Conservation (phyloP, 805 yeast genomes). For the Saturnispora kantuleensis region DNA sequence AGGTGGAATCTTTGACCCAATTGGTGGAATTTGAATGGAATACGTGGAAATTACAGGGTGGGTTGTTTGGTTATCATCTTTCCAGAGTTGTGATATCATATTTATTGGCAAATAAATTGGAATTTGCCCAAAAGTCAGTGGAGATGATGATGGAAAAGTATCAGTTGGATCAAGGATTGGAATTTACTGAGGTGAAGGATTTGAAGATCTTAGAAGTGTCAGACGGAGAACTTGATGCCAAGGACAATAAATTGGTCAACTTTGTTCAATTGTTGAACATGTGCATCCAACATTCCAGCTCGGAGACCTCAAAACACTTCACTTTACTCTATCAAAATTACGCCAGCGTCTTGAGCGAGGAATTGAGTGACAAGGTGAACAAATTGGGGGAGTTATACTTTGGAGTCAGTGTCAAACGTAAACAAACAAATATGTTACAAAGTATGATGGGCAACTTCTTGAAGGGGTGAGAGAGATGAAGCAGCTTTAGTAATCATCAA, state of each 20-base stretch:
- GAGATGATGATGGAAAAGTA: slow-evolving; percentile 29
- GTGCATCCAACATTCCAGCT: slow-evolving; percentile 39
- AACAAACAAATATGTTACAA: slow-evolving; percentile 48
- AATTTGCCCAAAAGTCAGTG: slow-evolving; percentile 42
- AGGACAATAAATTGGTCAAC: slow-evolving; percentile 40
- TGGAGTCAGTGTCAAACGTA: slow-evolving; percentile 30
- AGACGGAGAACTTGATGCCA: slow-evolving; percentile 6
- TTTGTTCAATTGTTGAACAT: slow-evolving; percentile 58
- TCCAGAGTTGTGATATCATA: slow-evolving; percentile 67
- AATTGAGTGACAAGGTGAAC: slow-evolving; percentile 20
- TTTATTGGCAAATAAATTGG: slow-evolving; percentile 53
- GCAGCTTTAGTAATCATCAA: slow-evolving; percentile 20
- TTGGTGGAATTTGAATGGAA: slow-evolving; percentile 29
- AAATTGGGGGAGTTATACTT: slow-evolving; percentile 24
- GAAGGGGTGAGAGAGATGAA: slow-evolving; percentile 27
- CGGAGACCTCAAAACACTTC: slow-evolving; percentile 31
- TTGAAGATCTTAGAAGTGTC: slow-evolving; percentile 27
- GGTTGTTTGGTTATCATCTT: slow-evolving; percentile 19
- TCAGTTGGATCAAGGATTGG: slow-evolving; percentile 10
- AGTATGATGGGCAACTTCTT: slow-evolving; percentile 69
- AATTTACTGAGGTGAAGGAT: slow-evolving; percentile 15
- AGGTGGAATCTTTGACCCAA: slow-evolving; percentile 15
- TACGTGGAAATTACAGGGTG: slow-evolving; percentile 25
- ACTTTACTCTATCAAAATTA: slow-evolving; percentile 38
- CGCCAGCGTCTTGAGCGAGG: slow-evolving; percentile 16